These are phyloP conservation scores for Rubia balearica DNA, from an alignment of 305 asterid species.

Conservation along the genomic window DNA sequence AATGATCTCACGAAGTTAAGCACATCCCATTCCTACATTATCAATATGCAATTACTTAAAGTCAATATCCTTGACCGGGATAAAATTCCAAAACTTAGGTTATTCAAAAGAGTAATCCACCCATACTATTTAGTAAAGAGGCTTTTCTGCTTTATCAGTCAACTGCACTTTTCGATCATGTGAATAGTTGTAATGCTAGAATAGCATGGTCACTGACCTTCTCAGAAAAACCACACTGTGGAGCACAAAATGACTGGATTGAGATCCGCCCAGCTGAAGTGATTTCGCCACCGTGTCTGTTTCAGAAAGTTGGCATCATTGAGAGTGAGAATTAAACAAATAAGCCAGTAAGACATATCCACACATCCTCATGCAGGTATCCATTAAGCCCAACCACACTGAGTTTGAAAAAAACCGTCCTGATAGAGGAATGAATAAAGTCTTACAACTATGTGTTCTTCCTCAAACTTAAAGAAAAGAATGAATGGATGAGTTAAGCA, in stretches of 20 bases:
- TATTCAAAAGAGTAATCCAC: background rate
- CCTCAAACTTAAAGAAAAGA: background rate
- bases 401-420: background rate
- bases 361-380: background rate
- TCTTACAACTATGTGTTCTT: background rate
- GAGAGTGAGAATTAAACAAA: background rate
- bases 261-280: slow-evolving; percentile 59
- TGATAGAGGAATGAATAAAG: background rate
- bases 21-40: slow-evolving; percentile 71
- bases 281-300: slow-evolving; percentile 49
- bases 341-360: background rate
- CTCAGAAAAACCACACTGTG: slow-evolving; percentile 72
- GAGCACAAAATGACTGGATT: slow-evolving; percentile 82
- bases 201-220: slow-evolving; percentile 32
- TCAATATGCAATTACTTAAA: background rate
- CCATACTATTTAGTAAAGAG: background rate
- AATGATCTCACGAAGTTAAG: slow-evolving; percentile 72
- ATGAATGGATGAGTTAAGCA: background rate
- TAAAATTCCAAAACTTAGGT: background rate
- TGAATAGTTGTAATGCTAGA: background rate
- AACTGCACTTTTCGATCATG: background rate
- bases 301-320: slow-evolving; percentile 15
- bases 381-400: background rate
- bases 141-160: background rate
- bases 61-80: background rate